Base-by-base conservation (phyloP, 352 stramenopile genomes). In the Blastocystis sp. region DNA sequence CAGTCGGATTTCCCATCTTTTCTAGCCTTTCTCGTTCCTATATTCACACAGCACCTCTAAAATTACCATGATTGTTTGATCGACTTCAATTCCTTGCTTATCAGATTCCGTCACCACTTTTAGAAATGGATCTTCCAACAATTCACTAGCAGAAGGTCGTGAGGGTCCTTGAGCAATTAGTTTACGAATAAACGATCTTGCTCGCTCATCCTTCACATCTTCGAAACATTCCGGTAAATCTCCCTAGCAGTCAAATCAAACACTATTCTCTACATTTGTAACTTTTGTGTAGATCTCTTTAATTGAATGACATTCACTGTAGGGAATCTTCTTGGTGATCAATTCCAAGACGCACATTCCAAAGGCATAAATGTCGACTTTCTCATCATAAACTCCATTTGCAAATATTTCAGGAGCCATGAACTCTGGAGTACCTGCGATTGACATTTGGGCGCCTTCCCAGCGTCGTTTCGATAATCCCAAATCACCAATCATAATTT, bases 341-440 rank as follows among this genome's bases (percentile, higher is more conserved):
- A 99, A 98, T 92, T 99, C 97, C 44, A 99, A 91, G 53, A 99
- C 94, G 90, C 96, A 98, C 97, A 99, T 99, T 37, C 97, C 97
- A 92, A 99, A 99, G 22, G 97, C 96, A 90, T 99, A 99, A 81
- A 99, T 95, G 80, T 97, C 95, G 13, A 97, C 92, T 60, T 90
- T 89, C 33, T 91, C 80, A 44, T 90, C 88, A 64, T 92, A 92
- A 22, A 90, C 37, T 37, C 90, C 89, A 91, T 99, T 79, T 0
- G 60, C 96, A 90, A 99, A 99, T 37, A 99, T 93, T 90, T 99
- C 97, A 0, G 97, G 97, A 0, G 97, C 97, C 97, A 99, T 99
- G 90, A 99, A 99, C 91, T 99, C 97, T 5, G 97, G 97, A 76
- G 97, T 99, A 7, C 97, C 78, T 24, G 78, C 78, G 27, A 89